phyloP scores from a whole-genome alignment of 768 basidiomycete genomes.

The Coprinellus micaceus region DNA sequence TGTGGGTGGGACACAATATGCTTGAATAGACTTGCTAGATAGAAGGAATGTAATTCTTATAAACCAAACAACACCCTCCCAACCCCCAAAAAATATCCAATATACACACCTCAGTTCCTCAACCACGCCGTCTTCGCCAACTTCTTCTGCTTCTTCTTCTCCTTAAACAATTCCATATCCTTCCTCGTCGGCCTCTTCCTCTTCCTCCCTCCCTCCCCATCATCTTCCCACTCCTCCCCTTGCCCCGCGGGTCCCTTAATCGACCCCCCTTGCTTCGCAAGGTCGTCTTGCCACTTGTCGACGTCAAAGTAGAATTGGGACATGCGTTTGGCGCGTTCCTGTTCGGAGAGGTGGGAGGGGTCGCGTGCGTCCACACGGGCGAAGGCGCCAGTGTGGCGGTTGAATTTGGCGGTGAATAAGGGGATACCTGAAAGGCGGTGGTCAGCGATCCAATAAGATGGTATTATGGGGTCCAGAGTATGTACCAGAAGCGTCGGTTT shows the following conservation, averaged over 20 bases:
- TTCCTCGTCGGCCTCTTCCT: constrained; percentile 78
- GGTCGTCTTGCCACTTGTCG: constrained; percentile 70
- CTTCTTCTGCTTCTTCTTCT: constrained; percentile 79
- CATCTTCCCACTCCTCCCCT: constrained; percentile 33
- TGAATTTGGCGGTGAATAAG: constrained; percentile 69
- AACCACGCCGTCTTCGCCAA: constrained; percentile 88
- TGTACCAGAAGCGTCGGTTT: constrained; percentile 25
- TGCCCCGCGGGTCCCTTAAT: constrained; percentile 29
- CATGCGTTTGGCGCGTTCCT: constrained; percentile 80
- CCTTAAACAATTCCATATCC: constrained; percentile 81
- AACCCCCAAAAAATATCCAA: too few relatives aligned
- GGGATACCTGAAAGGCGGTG: constrained; percentile 26
- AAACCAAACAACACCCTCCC: too few relatives aligned
- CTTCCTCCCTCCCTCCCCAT: constrained; percentile 61
- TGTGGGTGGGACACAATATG: too few relatives aligned
- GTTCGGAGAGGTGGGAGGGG: constrained; percentile 75
- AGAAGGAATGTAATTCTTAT: too few relatives aligned
- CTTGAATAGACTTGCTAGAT: too few relatives aligned
- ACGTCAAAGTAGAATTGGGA: constrained; percentile 87
- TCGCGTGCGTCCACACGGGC: constrained; percentile 62
- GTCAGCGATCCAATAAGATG: neutral
- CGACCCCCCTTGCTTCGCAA: constrained; percentile 44
- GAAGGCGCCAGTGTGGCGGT: constrained; percentile 78
- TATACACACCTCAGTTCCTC: too few relatives aligned
- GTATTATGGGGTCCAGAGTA: neutral